Evolutionary conservation across 352 stramenopile genomes (phyloP).

Genomic region (Phytopythium aichiense): DNA sequence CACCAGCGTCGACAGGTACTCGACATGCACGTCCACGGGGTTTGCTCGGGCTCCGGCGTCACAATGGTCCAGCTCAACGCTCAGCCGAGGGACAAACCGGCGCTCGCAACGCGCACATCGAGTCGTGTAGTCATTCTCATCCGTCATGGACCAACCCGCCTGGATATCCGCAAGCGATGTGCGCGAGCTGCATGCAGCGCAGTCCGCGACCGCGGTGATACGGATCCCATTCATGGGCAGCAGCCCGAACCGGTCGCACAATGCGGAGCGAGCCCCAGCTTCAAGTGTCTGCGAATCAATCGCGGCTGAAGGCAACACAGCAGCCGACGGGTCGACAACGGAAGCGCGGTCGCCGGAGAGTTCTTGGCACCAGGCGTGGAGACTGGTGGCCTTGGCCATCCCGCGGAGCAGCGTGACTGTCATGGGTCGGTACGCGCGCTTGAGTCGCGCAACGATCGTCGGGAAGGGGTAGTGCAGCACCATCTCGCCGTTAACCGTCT

Average conservation of each 20-base stretch:
- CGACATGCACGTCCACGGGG: slow-evolving; percentile 29
- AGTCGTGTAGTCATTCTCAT: slow-evolving; percentile 43
- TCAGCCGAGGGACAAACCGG: slow-evolving; percentile 31
- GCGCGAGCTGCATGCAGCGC: slow-evolving; percentile 25
- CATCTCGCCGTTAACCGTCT: slow-evolving; percentile 44
- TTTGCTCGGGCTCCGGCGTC: not conserved
- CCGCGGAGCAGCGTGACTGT: slow-evolving; percentile 44
- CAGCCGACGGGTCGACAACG: not conserved
- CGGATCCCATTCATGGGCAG: slow-evolving; percentile 32
- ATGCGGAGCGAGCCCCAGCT: slow-evolving; percentile 13
- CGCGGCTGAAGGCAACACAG: not conserved
- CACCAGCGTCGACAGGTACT: slow-evolving; percentile 40
- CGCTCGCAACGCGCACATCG: slow-evolving; percentile 23
- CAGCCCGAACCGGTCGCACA: slow-evolving; percentile 44
- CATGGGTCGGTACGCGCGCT: slow-evolving; percentile 39
- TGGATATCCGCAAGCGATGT: slow-evolving; percentile 30
- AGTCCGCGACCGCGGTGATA: slow-evolving; percentile 37
- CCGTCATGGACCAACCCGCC: slow-evolving; percentile 18
- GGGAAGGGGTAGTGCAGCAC: slow-evolving; percentile 29
- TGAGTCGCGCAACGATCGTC: slow-evolving; percentile 26
- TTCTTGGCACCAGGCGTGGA: slow-evolving; percentile 9
- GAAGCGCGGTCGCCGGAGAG: not conserved
- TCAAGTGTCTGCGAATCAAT: not conserved
- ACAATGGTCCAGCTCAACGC: slow-evolving; percentile 20
- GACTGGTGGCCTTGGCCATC: slow-evolving; percentile 19